Evolutionary conservation across 208 protist species (phyloP).

Genomic region (Trypanosoma cruzi): DNA sequence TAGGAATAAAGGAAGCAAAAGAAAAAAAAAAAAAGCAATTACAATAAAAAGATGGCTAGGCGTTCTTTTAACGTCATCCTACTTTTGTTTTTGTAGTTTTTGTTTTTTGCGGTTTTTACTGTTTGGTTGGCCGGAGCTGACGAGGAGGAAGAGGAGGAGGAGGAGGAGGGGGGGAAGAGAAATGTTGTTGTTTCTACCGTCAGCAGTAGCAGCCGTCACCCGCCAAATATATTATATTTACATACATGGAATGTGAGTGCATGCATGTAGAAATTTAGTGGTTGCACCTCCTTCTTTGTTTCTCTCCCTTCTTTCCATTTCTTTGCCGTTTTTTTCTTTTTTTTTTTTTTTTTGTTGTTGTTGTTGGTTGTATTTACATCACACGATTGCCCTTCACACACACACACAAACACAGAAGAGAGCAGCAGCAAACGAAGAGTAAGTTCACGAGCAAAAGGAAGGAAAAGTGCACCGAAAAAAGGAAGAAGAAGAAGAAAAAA

Average conservation of each 20-base stretch:
- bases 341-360: neutral
- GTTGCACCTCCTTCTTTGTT: constrained; percentile 20
- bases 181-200: too few relatives aligned
- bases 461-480: neutral
- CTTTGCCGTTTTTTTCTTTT: constrained; percentile 11
- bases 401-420: too few relatives aligned
- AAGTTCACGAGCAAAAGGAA: neutral
- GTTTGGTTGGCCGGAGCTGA: too few relatives aligned
- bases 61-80: too few relatives aligned
- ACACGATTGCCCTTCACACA: too few relatives aligned
- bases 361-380: neutral
- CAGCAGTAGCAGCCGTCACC: too few relatives aligned
- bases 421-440: neutral
- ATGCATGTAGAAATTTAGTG: constrained; percentile 6
- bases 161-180: too few relatives aligned
- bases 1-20: constrained; percentile 5
- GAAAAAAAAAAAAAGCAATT: too few relatives aligned
- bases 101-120: too few relatives aligned
- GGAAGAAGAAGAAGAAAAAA: neutral
- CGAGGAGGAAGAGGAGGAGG: too few relatives aligned
- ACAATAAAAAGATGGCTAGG: neutral
- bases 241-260: constrained; percentile 11
- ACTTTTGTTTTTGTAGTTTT: too few relatives aligned
- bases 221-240: too few relatives aligned
- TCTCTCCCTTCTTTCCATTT: constrained; percentile 21